Conservation (phyloP, 495 filamentous ascomycete genomes). For the Tuber aestivum region DNA sequence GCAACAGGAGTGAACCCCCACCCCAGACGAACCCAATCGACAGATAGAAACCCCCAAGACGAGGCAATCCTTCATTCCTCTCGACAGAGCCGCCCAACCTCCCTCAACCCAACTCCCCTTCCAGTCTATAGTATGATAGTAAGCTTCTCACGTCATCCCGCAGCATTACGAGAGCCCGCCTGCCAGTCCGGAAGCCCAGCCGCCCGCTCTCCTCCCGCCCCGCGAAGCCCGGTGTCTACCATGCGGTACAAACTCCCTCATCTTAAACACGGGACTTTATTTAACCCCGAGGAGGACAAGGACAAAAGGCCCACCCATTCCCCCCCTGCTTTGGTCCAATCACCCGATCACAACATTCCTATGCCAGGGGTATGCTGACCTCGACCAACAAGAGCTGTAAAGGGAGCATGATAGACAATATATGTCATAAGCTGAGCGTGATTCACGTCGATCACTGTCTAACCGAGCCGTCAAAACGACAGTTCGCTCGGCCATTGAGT, state of each 20-base stretch:
- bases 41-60: neutral
- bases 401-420: neutral
- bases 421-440: neutral
- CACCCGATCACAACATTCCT: neutral
- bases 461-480: neutral
- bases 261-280: neutral
- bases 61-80: too few species aligned
- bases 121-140: neutral
- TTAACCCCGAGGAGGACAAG: neutral
- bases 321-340: neutral
- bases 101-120: neutral
- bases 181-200: too few species aligned
- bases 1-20: neutral
- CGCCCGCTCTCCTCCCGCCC: neutral
- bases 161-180: neutral
- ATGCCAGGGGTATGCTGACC: neutral
- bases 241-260: neutral
- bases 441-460: neutral
- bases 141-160: neutral
- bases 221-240: neutral
- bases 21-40: neutral
- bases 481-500: neutral
- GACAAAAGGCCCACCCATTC: neutral
- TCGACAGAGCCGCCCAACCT: neutral
- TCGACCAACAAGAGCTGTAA: neutral